These are phyloP conservation scores for Sisymbrium altissimum DNA, from an alignment of 345 rosid species.

Conservation along the genomic window DNA sequence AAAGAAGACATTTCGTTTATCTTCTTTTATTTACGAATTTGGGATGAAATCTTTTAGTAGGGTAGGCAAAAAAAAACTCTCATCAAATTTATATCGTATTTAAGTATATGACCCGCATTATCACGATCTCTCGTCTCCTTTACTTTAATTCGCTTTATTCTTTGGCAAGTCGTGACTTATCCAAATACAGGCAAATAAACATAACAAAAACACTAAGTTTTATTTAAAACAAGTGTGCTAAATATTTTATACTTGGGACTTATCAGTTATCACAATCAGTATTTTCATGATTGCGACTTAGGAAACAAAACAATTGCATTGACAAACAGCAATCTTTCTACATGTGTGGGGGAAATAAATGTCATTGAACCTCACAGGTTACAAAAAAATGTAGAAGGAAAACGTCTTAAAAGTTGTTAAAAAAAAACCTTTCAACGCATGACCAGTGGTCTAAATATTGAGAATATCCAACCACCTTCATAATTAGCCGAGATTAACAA, in stretches of 20 bases:
- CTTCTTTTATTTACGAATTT: too few relatives aligned
- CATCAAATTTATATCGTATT: not conserved
- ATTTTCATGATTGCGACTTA: not conserved
- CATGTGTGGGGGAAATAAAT: not conserved
- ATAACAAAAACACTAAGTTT: not conserved
- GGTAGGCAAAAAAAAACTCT: not conserved
- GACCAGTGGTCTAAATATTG: not conserved
- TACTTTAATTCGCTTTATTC: not conserved
- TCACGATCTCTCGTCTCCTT: slow-evolving; percentile 12
- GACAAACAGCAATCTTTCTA: not conserved
- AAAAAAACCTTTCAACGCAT: not conserved
- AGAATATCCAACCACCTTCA: not conserved
- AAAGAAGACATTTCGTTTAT: too few relatives aligned
- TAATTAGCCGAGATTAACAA: not conserved
- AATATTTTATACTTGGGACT: not conserved
- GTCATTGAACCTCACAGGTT: not conserved
- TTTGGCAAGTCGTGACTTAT: slow-evolving; percentile 21
- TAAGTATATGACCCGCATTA: not conserved
- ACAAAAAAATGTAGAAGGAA: not conserved
- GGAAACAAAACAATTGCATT: not conserved
- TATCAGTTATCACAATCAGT: not conserved
- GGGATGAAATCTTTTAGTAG: not conserved
- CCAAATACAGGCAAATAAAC: slow-evolving; percentile 6
- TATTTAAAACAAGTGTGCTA: not conserved
- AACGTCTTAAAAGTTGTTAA: too few relatives aligned